Percentiles rank a stretch among this genome's conserved stretches.
Conservation (phyloP, 805 yeast species). For the Saturnispora serradocipensis region DNA sequence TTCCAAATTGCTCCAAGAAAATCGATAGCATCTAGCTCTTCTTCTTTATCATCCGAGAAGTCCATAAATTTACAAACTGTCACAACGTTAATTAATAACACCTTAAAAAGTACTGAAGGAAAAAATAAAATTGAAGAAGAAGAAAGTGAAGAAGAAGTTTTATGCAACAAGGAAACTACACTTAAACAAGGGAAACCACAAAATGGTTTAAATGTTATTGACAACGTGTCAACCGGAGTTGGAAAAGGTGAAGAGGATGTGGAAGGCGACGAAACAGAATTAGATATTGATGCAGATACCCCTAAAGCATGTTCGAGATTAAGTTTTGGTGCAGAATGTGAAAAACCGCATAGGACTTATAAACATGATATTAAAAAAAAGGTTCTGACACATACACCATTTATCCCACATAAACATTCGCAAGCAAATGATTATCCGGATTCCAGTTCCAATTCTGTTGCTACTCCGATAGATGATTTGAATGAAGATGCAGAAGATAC, state of each 20-base stretch:
- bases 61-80: slow-evolving; percentile 3
- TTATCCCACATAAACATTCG: slow-evolving; percentile 1
- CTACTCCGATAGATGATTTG: neutral
- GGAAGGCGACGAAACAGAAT: slow-evolving; percentile 12
- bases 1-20: slow-evolving; percentile 15
- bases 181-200: neutral
- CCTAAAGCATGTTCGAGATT: slow-evolving; percentile 3
- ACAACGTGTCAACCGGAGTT: neutral
- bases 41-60: slow-evolving; percentile 5
- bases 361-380: slow-evolving; percentile 6
- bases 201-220: no score
- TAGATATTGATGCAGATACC: slow-evolving; percentile 14
- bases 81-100: neutral
- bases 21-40: slow-evolving; percentile 16
- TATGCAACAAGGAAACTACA: neutral
- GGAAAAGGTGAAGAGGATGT: neutral
- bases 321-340: slow-evolving; percentile 2
- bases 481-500: neutral
- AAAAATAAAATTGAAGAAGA: slow-evolving; percentile 4
- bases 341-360: neutral
- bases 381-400: slow-evolving; percentile 15
- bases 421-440: neutral
- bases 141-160: neutral
- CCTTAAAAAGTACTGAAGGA: slow-evolving; percentile 6
- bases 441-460: neutral